Evolutionary conservation across 1,284 basidiomycete genomes (phyloP), one percentile per base, ranked within the genome.

Genomic region (Ceraceosorus bombacis): DNA sequence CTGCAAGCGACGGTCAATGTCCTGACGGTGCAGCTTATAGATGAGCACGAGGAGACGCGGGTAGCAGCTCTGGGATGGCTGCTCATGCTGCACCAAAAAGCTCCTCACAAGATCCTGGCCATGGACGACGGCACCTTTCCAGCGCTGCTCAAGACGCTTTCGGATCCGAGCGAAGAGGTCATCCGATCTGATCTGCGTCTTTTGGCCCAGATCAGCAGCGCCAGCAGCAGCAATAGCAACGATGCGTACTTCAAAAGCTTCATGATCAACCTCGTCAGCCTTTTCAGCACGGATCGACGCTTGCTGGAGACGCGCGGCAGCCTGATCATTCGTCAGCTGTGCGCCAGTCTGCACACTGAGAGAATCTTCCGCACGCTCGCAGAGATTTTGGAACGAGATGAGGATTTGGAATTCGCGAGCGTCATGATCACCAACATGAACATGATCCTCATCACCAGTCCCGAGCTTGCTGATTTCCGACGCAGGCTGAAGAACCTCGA

Each of bases 111-210:
- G 89, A 94, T 96, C 63, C 81, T 97, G 56, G 88, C 90, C 0
- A 88, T 95, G 84, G 91, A 97, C 73, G 93, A 97, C 70, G 91
- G 90, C 7, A 97, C 93, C 1, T 97, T 94, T 79, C 91, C 92
- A 7, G 90, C 91, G 0, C 79, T 99, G 55, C 82, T 99, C 54
- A 97, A 97, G 80, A 96, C 90, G 0, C 81, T 99, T 40, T 97
- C 94, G 0, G 95, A 99, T 78, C 88, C 88, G 1, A 95, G 92
- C 0, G 94, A 98, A 78, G 91, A 95, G 81, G 92, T 97, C 40
- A 91, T 99, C 77, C 94, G 94, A 77, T 87, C 92, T 70, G 93
- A 99, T 75, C 80, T 99, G 55, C 91, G 94, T 67, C 84, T 99
- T 5, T 83, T 99, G 4, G 93, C 95, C 0, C 95, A 98, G 73